Conservation (phyloP, 345 rosid species). For the Syzygium grande region DNA sequence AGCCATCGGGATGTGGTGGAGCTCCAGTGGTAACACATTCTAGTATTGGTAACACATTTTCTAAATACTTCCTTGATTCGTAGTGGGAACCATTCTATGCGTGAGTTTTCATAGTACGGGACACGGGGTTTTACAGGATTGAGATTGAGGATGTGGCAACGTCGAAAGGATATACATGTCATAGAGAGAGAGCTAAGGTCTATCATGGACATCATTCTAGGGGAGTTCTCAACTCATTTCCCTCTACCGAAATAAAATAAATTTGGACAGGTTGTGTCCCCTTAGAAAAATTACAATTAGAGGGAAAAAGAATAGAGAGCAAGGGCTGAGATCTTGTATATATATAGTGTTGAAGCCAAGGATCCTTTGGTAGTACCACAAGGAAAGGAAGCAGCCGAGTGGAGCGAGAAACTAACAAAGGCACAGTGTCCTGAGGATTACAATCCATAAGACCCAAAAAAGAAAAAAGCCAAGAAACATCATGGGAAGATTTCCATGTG, state of each 20-base stretch:
- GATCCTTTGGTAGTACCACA: background rate
- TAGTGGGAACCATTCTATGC: background rate
- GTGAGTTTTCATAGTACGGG: background rate
- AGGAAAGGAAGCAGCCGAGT: background rate
- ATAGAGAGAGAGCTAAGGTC: background rate
- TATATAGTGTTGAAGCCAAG: background rate
- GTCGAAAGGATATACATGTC: background rate
- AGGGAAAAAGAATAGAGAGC: background rate
- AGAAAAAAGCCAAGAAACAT: background rate
- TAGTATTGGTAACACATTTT: background rate
- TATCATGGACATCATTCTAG: background rate
- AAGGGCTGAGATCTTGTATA: background rate
- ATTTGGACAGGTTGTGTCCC: background rate
- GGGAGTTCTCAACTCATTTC: background rate
- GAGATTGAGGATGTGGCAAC: background rate
- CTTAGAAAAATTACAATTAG: background rate
- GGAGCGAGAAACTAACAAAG: background rate
- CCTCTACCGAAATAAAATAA: background rate
- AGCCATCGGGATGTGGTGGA: background rate
- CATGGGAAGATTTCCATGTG: slow-evolving; percentile 82
- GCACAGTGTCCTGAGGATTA: background rate
- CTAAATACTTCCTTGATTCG: background rate
- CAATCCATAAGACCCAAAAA: background rate
- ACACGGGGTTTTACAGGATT: background rate
- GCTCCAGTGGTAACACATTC: background rate